These are phyloP conservation scores for Stevia rebaudiana DNA, from an alignment of 140 eudicot genomes.

Conservation along the genomic window DNA sequence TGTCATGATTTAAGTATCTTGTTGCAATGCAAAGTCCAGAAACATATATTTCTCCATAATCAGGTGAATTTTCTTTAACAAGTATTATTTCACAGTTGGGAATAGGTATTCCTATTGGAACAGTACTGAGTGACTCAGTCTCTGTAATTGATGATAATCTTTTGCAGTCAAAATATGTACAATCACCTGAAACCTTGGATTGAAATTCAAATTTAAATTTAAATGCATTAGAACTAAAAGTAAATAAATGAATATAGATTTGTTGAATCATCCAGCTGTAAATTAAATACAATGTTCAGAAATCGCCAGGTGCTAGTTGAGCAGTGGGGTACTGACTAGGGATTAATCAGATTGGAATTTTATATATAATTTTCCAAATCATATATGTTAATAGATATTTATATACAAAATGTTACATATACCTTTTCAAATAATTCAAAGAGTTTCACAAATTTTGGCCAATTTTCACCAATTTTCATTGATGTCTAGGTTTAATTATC, in stretches of 20 bases:
- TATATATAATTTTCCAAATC: too few species aligned
- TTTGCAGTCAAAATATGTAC: conserved; percentile 90
- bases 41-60: conserved; percentile 67
- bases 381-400: too few species aligned
- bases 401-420: too few species aligned
- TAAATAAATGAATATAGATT: not conserved
- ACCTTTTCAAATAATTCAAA: too few species aligned
- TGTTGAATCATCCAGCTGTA: not conserved
- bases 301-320: too few species aligned
- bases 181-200: conserved; percentile 91
- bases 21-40: conserved; percentile 63
- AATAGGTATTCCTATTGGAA: conserved; percentile 82
- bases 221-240: conserved; percentile 20
- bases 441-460: too few species aligned
- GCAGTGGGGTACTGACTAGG: too few species aligned
- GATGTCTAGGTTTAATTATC: too few species aligned
- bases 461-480: too few species aligned
- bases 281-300: not conserved
- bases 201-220: conserved; percentile 12
- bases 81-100: conserved; percentile 58
- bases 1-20: conserved; percentile 51
- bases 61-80: conserved; percentile 38
- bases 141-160: conserved; percentile 44
- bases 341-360: too few species aligned
- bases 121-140: conserved; percentile 47